Evolutionary conservation across 2,329 filamentous ascomycete genomes (phyloP).

Genomic region (Alternaria solani): DNA sequence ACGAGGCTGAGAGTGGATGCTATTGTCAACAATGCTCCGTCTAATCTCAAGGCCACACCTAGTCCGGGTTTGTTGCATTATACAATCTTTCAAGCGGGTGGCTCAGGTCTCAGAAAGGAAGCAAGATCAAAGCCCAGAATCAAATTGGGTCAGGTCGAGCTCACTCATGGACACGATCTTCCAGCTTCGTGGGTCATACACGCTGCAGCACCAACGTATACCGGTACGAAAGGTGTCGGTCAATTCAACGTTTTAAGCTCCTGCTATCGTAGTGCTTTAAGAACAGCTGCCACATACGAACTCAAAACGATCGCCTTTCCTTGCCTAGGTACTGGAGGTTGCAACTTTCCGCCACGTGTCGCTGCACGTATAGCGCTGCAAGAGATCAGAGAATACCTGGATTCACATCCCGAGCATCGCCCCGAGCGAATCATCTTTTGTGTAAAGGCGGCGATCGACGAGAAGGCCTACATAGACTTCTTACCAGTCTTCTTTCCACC

Average conservation of each 20-base stretch:
- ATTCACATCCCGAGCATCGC: slow-evolving; percentile 24
- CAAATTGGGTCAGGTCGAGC: slow-evolving; percentile 31
- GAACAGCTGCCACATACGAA: slow-evolving; percentile 26
- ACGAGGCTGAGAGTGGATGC: slow-evolving; percentile 46
- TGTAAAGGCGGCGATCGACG: slow-evolving; percentile 33
- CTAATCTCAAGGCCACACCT: slow-evolving; percentile 20
- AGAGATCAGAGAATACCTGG: slow-evolving; percentile 44
- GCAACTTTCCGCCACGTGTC: slow-evolving; percentile 39
- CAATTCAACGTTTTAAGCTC: slow-evolving; percentile 40
- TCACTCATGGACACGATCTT: slow-evolving; percentile 41
- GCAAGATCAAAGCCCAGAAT: slow-evolving; percentile 20
- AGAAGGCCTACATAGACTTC: slow-evolving; percentile 41
- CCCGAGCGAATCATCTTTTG: slow-evolving; percentile 47
- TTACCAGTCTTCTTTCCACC: slow-evolving; percentile 46
- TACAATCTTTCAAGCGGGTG: slow-evolving; percentile 39
- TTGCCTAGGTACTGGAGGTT: slow-evolving; percentile 42
- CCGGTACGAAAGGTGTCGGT: slow-evolving; percentile 23
- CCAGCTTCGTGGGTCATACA: slow-evolving; percentile 45
- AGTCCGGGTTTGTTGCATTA: slow-evolving; percentile 31
- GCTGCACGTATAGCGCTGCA: slow-evolving; percentile 46
- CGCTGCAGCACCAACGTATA: slow-evolving; percentile 38
- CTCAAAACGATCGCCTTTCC: slow-evolving; percentile 48
- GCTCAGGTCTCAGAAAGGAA: slow-evolving; percentile 36
- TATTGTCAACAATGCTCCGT: slow-evolving; percentile 45
- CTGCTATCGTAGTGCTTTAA: slow-evolving; percentile 43